phyloP scores from a whole-genome alignment of 768 basidiomycete species.

The Porphyrellus cyaneotinctus region DNA sequence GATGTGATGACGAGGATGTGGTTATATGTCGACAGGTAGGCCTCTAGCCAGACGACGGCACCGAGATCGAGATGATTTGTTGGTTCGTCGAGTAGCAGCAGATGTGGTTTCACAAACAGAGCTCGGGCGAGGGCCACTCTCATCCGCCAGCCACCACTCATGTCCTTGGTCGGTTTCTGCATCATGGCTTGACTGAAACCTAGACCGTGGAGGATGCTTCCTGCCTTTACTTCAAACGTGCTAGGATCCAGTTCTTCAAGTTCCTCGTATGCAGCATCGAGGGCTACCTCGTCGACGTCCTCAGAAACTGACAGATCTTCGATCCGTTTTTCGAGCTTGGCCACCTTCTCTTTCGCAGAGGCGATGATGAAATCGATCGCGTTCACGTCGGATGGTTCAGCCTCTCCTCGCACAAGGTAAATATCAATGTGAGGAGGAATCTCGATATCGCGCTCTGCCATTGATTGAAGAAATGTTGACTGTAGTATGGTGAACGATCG shows the following conservation, averaged over 20 bases:
- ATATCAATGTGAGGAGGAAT: conserved; percentile 96
- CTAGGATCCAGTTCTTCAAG: conserved; percentile 94
- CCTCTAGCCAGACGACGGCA: conserved; percentile 98
- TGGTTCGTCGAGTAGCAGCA: conserved; percentile 90
- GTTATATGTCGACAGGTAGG: conserved; percentile 96
- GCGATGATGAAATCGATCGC: conserved; percentile 96
- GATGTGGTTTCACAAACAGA: conserved; percentile 93
- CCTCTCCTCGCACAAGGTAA: conserved; percentile 94
- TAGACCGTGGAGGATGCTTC: conserved; percentile 94
- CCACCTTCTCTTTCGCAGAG: conserved; percentile 90
- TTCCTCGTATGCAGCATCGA: conserved; percentile 91
- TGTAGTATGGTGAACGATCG: conserved; percentile 28
- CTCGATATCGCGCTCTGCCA: conserved; percentile 91
- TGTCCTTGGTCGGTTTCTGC: conserved; percentile 95
- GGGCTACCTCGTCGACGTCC: conserved; percentile 78
- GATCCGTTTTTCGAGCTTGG: conserved; percentile 86
- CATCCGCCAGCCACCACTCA: conserved; percentile 99
- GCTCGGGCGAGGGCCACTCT: conserved; percentile 95
- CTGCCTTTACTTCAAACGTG: conserved; percentile 95
- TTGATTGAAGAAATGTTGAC: conserved; percentile 95
- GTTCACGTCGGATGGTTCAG: conserved; percentile 91
- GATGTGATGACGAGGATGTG: conserved; percentile 97
- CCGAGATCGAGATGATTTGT: conserved; percentile 95
- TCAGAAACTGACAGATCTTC: conserved; percentile 92
- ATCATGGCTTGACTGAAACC: conserved; percentile 92